Evolutionary conservation across 1,284 basidiomycete species (phyloP).

Genomic region (Xanthoconium separans): DNA sequence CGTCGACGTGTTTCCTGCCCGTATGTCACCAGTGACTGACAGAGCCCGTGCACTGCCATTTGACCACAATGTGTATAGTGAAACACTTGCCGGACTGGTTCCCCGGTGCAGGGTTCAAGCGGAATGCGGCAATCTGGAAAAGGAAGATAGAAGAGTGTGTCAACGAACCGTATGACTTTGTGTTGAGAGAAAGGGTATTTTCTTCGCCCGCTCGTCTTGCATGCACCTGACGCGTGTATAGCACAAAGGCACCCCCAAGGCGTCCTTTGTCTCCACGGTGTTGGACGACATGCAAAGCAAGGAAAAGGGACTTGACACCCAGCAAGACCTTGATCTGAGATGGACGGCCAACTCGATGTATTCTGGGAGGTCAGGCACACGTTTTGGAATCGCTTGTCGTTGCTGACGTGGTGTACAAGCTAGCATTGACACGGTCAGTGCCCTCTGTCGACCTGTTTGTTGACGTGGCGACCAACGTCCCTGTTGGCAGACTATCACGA

Average conservation of each 20-base stretch:
- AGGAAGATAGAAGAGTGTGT: conserved; percentile 66
- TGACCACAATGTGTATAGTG: conserved; percentile 22
- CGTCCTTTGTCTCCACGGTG: conserved; percentile 63
- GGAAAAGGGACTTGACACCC: conserved; percentile 24
- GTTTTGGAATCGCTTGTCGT: not conserved
- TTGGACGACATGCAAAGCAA: conserved; percentile 39
- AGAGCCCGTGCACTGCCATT: not conserved
- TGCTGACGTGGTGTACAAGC: conserved; percentile 20
- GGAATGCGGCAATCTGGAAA: conserved; percentile 62
- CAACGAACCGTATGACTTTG: conserved; percentile 59
- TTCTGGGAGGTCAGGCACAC: conserved; percentile 32
- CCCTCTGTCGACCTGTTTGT: not conserved
- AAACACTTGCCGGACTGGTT: conserved; percentile 45
- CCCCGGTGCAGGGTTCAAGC: conserved; percentile 48
- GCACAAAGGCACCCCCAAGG: conserved; percentile 51
- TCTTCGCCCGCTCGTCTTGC: not conserved
- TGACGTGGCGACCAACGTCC: not conserved
- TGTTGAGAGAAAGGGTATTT: conserved; percentile 55
- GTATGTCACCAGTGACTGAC: conserved; percentile 26
- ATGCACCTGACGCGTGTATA: conserved; percentile 21
- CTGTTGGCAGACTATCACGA: conserved; percentile 42
- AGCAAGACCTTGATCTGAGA: conserved; percentile 60
- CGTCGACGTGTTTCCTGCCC: conserved; percentile 58
- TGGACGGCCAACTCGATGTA: conserved; percentile 80
- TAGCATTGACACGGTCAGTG: conserved; percentile 59